A percentile compares a stretch with the other conserved stretches of the same genome.
phyloP scores from a whole-genome alignment of 192 early-diverging fungal species.

The Mortierella antarctica region DNA sequence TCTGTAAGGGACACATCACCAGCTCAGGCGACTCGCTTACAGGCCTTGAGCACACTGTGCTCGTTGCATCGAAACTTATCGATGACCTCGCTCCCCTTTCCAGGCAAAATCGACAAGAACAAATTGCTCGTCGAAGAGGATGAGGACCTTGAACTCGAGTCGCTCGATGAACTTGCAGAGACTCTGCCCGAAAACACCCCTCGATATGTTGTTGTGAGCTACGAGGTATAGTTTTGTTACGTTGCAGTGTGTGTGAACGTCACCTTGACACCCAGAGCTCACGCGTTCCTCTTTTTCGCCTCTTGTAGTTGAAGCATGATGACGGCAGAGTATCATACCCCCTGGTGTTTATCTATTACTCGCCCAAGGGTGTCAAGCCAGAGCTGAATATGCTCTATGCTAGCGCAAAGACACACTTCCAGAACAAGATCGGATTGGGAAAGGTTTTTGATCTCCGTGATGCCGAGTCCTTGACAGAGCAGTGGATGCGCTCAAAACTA shows the following conservation, averaged over 20 bases:
- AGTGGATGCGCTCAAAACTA: conserved; percentile 71
- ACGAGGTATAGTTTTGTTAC: conserved; percentile 48
- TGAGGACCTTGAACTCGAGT: conserved; percentile 54
- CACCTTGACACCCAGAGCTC: neutral
- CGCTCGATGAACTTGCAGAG: conserved; percentile 52
- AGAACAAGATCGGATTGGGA: conserved; percentile 66
- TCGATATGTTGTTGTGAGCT: conserved; percentile 70
- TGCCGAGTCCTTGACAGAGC: conserved; percentile 71
- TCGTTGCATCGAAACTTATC: neutral
- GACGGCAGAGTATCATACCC: conserved; percentile 81
- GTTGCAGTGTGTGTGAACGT: neutral
- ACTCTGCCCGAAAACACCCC: conserved; percentile 72
- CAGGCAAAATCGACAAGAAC: conserved; percentile 67
- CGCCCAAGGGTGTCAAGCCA: conserved; percentile 58
- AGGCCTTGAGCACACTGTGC: neutral
- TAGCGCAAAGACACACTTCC: conserved; percentile 72
- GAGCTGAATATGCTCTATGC: conserved; percentile 70
- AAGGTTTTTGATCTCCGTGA: conserved; percentile 82
- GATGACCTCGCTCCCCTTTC: neutral
- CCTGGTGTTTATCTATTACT: conserved; percentile 77
- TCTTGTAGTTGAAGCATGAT: conserved; percentile 59
- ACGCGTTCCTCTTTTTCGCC: neutral
- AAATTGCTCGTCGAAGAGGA: conserved; percentile 63
- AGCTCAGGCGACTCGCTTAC: neutral
- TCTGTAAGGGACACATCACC: conserved; percentile 51